Percentiles rank a stretch among this genome's conserved stretches.
Evolutionary conservation across 192 early-diverging fungal genomes (phyloP).

Genomic region (Funneliformis geosporum): DNA sequence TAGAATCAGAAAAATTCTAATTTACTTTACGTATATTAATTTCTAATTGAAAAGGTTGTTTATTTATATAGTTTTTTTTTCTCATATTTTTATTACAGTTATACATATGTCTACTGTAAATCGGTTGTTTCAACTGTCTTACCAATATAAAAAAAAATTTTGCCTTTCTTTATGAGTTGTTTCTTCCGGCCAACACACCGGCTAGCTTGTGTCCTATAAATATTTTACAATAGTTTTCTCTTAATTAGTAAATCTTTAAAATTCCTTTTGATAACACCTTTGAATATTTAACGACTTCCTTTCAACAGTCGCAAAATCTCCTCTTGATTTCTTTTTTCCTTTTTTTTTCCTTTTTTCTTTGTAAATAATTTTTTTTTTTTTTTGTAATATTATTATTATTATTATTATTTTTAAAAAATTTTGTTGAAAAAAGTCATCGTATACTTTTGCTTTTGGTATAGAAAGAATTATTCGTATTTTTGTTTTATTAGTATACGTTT

Average conservation of each 20-base stretch:
- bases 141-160: slow-evolving; percentile 7
- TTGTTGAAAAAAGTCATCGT: not conserved
- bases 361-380: slow-evolving; percentile 5
- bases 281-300: not conserved
- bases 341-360: not conserved
- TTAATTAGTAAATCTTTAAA: not conserved
- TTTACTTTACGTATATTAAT: no score
- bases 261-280: not conserved
- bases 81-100: not conserved
- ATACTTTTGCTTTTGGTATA: not conserved
- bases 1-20: no score
- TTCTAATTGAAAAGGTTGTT: no score
- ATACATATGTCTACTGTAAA: slow-evolving; percentile 6
- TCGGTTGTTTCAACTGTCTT: not conserved
- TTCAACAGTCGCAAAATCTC: not conserved
- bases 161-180: not conserved
- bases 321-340: not conserved
- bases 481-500: not conserved
- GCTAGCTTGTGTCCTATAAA: slow-evolving; percentile 6
- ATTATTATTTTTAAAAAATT: not conserved
- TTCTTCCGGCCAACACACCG: not conserved
- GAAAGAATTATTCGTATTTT: not conserved
- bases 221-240: not conserved
- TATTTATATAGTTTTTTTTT: no score
- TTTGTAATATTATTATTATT: not conserved